Evolutionary conservation across 305 asterid species (phyloP), one percentile per base, ranked within the genome.

Genomic region (Solanum aculeatissimum): DNA sequence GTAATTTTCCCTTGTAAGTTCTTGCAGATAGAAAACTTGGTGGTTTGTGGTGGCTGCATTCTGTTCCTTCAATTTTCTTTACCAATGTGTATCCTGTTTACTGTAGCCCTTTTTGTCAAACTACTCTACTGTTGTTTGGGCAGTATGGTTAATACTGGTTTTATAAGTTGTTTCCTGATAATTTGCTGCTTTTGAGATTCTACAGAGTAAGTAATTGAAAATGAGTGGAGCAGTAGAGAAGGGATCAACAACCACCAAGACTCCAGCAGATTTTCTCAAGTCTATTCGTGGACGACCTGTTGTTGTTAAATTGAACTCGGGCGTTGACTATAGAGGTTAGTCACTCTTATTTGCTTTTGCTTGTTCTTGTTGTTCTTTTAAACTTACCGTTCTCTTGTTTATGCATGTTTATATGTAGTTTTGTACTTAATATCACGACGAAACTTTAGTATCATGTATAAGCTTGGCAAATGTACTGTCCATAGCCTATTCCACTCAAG

Each of bases 221-320:
- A 93, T 95, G 97, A 93, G 98, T 32, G 95, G 93, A 63, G 49
- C 91, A 54, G 91, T 87, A 71, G 97, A 95, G 87, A 95, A 88
- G 87, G 87, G 91, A 11, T 88, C 91, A 40, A 86, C 93, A n/a
- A 87, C 92, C 77, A 90, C 98, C 10, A 95, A 95, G 88, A 95
- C 97, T 53, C 98, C 99, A 6, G 94, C 98, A 55, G 99, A 95
- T 91, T 95, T 95, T 89, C 96, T 95, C 72, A 95, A 95, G 88
- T 95, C 99, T 19, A 95, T 95, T 27, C 98, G 99, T 47, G 98
- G 99, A 12, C 92, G 99, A 65, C 99, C 99, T 42, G 98, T 95
- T 84, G 99, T 96, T 14, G 98, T 96, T 90, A 96, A 96, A 88
- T 86, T 94, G 91, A 96, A 96, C 87, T 96, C 98, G 7, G 99